Conservation (phyloP, 2,329 filamentous ascomycete genomes). For the Phialophora chinensis region DNA sequence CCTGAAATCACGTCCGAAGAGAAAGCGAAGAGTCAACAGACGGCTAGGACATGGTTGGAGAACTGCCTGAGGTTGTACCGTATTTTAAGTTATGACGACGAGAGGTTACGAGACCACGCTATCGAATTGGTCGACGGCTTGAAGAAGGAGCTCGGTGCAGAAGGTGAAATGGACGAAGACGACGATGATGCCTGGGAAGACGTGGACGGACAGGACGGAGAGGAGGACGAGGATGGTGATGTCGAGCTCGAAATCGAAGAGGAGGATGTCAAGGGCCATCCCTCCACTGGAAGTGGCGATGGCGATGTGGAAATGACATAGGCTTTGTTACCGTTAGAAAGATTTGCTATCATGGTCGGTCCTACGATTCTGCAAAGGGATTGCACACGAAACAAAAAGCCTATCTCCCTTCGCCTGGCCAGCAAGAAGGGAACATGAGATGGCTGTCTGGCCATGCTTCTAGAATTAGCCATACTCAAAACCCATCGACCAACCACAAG, state of each 20-base stretch:
- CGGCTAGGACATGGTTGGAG: conserved; percentile 74
- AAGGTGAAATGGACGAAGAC: conserved; percentile 63
- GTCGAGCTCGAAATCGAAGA: conserved; percentile 34
- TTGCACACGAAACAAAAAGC: neutral
- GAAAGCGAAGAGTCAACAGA: conserved; percentile 52
- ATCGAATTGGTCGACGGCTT: conserved; percentile 58
- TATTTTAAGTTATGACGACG: conserved; percentile 73
- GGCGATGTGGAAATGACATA: conserved; percentile 36
- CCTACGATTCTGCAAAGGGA: neutral
- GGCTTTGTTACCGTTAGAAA: neutral
- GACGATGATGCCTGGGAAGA: conserved; percentile 60
- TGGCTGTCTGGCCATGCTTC: neutral
- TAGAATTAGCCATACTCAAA: neutral
- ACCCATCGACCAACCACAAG: no score
- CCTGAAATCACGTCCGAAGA: conserved; percentile 45
- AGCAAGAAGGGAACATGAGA: neutral
- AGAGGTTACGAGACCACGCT: conserved; percentile 52
- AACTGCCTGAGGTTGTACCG: conserved; percentile 81
- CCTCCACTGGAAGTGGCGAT: conserved; percentile 40
- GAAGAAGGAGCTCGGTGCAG: conserved; percentile 67
- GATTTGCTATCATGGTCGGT: neutral
- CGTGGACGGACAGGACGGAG: conserved; percentile 61
- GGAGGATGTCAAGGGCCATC: conserved; percentile 54
- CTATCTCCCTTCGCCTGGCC: neutral
- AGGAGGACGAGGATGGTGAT: conserved; percentile 38